These are phyloP conservation scores for Delonix regia DNA, from an alignment of 306 rosid species.

Conservation along the genomic window DNA sequence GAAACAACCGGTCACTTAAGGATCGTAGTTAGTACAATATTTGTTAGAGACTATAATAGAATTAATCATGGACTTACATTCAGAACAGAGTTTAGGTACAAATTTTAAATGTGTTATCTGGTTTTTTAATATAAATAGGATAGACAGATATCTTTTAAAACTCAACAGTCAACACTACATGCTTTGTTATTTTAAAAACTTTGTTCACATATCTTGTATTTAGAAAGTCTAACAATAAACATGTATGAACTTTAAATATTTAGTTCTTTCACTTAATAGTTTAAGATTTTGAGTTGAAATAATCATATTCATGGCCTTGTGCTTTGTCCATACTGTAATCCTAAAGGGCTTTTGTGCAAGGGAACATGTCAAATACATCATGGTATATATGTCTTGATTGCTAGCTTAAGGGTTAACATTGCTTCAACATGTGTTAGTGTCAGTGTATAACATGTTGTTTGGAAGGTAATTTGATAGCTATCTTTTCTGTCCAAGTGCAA, in stretches of 20 bases:
- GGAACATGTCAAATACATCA: background rate
- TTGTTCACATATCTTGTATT: background rate
- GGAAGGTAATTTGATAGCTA: conserved; percentile 37
- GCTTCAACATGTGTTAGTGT: background rate
- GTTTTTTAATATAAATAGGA: too few relatives aligned
- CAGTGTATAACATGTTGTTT: background rate
- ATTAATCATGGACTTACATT: background rate
- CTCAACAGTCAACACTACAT: too few relatives aligned
- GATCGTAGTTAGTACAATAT: conserved; percentile 54
- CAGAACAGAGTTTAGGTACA: too few relatives aligned
- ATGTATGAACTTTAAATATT: background rate
- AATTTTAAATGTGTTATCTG: too few relatives aligned
- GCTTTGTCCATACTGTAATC: too few relatives aligned
- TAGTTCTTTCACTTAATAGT: background rate
- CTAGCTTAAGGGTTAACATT: background rate
- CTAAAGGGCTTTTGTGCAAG: background rate
- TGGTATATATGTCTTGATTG: too few relatives aligned
- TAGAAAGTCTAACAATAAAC: background rate
- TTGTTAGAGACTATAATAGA: background rate
- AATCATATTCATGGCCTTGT: too few relatives aligned
- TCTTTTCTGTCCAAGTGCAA: conserved; percentile 50
- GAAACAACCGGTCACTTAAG: conserved; percentile 63
- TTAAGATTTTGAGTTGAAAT: too few relatives aligned
- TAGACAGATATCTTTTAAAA: too few relatives aligned
- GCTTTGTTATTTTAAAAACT: too few relatives aligned